Conservation (phyloP, 257 asterid species). For the Forsythia viridissima region DNA sequence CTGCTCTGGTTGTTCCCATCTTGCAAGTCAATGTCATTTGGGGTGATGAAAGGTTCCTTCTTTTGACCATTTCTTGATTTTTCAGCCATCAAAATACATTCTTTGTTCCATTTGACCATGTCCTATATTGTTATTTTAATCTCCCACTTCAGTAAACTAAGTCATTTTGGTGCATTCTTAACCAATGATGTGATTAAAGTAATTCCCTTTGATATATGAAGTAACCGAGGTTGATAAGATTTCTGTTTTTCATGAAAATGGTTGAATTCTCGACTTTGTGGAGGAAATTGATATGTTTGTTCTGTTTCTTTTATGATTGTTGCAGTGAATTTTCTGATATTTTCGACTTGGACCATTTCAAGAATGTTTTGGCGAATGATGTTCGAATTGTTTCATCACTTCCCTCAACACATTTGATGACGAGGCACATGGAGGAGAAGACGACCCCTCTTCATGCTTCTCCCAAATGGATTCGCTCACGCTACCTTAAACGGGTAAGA, state of each 20-base stretch:
- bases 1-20: slow-evolving; percentile 89
- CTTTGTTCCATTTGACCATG: background rate
- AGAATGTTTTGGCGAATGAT: slow-evolving; percentile 69
- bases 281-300: slow-evolving; percentile 17
- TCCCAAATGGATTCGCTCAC: slow-evolving; percentile 84
- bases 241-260: no score
- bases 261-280: background rate
- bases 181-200: background rate
- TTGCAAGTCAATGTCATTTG: slow-evolving; percentile 95
- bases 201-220: no score
- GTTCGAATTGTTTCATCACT: slow-evolving; percentile 84
- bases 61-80: slow-evolving; percentile 27
- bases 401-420: slow-evolving; percentile 90
- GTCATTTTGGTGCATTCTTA: background rate
- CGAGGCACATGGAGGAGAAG: slow-evolving; percentile 84
- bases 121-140: background rate
- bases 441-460: slow-evolving; percentile 68
- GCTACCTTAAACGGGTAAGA: slow-evolving; percentile 56
- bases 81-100: background rate
- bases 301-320: slow-evolving; percentile 19
- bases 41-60: slow-evolving; percentile 92
- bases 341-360: slow-evolving; percentile 91
- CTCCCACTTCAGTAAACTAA: background rate
- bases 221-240: no score
- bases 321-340: slow-evolving; percentile 96